Evolutionary conservation across 2,329 filamentous ascomycete species (phyloP).

Genomic region (Neopestalotiopsis sp.): DNA sequence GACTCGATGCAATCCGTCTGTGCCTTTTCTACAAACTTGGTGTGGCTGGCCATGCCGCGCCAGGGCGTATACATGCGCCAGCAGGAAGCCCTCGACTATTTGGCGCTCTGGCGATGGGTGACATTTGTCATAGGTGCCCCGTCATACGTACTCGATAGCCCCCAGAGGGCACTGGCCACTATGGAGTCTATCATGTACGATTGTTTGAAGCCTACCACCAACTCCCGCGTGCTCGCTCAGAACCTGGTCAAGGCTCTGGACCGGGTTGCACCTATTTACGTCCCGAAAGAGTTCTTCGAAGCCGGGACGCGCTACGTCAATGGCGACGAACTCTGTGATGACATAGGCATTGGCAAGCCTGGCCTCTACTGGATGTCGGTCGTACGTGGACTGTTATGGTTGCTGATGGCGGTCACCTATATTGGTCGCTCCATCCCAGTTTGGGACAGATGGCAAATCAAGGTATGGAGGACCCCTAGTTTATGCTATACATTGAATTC

Average conservation of each 20-base stretch:
- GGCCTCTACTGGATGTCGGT: background rate
- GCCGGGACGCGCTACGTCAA: background rate
- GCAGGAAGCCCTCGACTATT: background rate
- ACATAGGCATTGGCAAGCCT: background rate
- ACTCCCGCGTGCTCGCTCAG: background rate
- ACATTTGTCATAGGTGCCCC: background rate
- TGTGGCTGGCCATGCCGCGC: background rate
- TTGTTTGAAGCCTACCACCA: background rate
- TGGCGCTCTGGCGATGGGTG: background rate
- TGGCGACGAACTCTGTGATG: background rate
- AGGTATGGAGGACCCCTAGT: background rate
- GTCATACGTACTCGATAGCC: background rate
- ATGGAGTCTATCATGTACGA: slow-evolving; percentile 1
- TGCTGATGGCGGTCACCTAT: background rate
- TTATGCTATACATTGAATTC: background rate
- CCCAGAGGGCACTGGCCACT: background rate
- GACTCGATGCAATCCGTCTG: background rate
- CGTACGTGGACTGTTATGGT: background rate
- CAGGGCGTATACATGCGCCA: background rate
- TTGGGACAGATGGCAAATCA: background rate
- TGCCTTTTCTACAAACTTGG: background rate
- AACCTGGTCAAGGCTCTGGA: slow-evolving; percentile 1
- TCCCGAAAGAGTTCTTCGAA: background rate
- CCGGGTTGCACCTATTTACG: background rate
- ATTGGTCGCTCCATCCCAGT: background rate